Percentiles rank a stretch among this genome's conserved stretches.
phyloP scores from a whole-genome alignment of 164 flowering plant species.

The Cinnamomum chago region DNA sequence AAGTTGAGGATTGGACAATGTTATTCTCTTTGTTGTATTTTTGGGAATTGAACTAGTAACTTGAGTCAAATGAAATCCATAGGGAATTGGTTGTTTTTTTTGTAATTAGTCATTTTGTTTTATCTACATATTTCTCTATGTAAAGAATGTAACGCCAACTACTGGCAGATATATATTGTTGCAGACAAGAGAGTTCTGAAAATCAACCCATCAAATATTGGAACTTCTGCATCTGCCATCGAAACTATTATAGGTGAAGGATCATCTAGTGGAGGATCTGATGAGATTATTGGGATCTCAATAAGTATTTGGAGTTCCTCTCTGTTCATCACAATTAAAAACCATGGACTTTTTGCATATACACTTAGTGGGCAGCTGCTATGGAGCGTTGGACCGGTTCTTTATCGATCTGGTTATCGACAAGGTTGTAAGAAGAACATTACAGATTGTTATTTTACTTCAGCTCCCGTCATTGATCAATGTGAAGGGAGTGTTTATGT shows the following conservation, averaged over 20 bases:
- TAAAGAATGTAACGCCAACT: not conserved
- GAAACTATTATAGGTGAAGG: constrained; percentile 52
- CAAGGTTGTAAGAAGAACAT: constrained; percentile 69
- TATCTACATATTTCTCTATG: not conserved
- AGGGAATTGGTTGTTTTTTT: no score
- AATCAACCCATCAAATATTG: constrained; percentile 30
- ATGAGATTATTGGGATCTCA: constrained; percentile 67
- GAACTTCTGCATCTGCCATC: constrained; percentile 33
- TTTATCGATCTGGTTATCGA: constrained; percentile 57
- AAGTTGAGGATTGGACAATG: no score
- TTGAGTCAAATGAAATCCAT: no score
- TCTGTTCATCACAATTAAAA: constrained; percentile 47
- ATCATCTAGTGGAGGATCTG: constrained; percentile 30
- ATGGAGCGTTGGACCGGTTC: constrained; percentile 78
- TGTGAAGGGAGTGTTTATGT: constrained; percentile 91
- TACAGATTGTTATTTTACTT: constrained; percentile 64
- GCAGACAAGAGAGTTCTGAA: constrained; percentile 67
- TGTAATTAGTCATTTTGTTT: not conserved
- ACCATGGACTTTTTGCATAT: constrained; percentile 72
- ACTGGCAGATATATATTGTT: constrained; percentile 65
- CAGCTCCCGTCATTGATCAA: constrained; percentile 71
- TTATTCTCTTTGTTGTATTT: no score
- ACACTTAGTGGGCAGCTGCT: constrained; percentile 36
- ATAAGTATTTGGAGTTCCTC: constrained; percentile 50
- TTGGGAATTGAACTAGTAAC: no score